These are phyloP conservation scores for Fraxinus dipetala DNA, from an alignment of 305 asterid species.

Conservation along the genomic window DNA sequence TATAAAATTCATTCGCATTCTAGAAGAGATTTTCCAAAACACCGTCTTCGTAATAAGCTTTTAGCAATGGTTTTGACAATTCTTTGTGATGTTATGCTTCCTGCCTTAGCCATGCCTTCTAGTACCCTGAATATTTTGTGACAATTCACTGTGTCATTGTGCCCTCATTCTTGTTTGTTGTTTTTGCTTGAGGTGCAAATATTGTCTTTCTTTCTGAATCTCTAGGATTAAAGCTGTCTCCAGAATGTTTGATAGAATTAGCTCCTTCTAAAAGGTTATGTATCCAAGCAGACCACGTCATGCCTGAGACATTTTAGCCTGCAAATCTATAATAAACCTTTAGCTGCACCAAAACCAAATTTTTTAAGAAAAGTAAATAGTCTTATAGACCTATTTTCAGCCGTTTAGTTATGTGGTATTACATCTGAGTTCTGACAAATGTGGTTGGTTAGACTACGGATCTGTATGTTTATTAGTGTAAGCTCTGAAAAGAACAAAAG, in stretches of 20 bases:
- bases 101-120: constrained; percentile 8
- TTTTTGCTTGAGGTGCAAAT: constrained; percentile 2
- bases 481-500: background rate
- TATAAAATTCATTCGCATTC: background rate
- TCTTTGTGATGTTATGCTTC: background rate
- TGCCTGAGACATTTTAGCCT: background rate
- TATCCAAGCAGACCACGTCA: background rate
- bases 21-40: background rate
- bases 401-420: background rate
- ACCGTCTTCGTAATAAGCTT: background rate
- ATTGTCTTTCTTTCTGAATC: background rate
- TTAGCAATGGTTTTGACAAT: background rate
- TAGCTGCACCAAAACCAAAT: background rate
- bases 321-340: background rate
- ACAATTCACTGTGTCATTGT: background rate
- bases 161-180: background rate
- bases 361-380: background rate
- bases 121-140: background rate
- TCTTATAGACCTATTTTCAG: background rate
- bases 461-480: background rate
- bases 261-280: background rate
- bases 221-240: background rate
- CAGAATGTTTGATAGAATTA: background rate
- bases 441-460: background rate
- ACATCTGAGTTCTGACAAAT: background rate